Evolutionary conservation across 164 flowering plant species (phyloP).

Genomic region (Nymphaea colorata): DNA sequence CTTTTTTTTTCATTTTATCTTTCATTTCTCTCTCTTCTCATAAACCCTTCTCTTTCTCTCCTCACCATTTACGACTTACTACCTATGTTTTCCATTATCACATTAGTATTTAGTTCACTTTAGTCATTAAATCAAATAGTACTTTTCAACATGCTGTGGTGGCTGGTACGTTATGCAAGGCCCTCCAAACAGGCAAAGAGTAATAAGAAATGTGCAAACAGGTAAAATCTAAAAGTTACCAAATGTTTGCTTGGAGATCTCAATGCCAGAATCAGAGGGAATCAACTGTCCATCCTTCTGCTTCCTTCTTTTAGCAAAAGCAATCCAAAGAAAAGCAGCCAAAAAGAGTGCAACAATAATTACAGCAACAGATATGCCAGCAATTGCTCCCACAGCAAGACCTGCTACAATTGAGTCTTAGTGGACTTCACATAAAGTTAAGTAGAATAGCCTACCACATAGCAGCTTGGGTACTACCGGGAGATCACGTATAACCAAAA

Average conservation of each 20-base stretch:
- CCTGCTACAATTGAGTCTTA: slow-evolving; percentile 33
- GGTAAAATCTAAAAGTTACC: neutral
- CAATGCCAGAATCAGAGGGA: slow-evolving; percentile 1
- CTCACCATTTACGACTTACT: neutral
- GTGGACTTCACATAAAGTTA: neutral
- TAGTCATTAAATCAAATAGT: neutral
- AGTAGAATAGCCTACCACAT: no score
- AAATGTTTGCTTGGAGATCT: neutral
- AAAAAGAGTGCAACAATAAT: slow-evolving; percentile 22
- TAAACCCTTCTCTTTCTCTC: neutral
- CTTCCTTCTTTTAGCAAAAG: slow-evolving; percentile 31
- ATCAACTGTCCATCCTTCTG: slow-evolving; percentile 21
- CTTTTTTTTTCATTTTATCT: no score
- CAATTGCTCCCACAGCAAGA: slow-evolving; percentile 41
- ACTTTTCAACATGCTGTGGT: neutral
- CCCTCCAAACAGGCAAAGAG: neutral
- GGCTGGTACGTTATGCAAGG: neutral
- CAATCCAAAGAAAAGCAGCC: slow-evolving; percentile 25
- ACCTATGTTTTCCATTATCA: neutral
- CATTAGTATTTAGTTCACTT: neutral
- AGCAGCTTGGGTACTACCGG: no score
- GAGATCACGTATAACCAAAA: no score
- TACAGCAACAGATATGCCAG: slow-evolving; percentile 47
- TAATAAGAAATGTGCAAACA: neutral
- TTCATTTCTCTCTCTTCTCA: no score